These are phyloP conservation scores for Mytilinidion resinicola DNA, from an alignment of 495 filamentous ascomycete species.

Conservation along the genomic window DNA sequence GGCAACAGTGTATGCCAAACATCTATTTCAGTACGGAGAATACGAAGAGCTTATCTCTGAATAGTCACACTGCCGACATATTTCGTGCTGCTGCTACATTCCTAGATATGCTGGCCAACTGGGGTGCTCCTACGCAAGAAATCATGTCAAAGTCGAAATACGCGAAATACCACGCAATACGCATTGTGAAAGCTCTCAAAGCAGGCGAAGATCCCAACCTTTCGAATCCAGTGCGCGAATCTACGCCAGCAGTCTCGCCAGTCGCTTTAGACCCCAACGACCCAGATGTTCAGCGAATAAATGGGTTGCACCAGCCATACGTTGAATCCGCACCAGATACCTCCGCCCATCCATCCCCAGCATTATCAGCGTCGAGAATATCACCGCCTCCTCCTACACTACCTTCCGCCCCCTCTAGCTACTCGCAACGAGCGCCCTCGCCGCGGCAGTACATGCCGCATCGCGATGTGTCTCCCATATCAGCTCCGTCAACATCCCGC, in stretches of 20 bases:
- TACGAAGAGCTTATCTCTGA: background rate
- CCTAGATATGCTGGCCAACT: slow-evolving; percentile 79
- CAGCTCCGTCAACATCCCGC: slow-evolving; percentile 21
- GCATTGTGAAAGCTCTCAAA: slow-evolving; percentile 85
- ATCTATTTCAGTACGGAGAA: too few relatives aligned
- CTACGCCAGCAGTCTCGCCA: slow-evolving; percentile 34
- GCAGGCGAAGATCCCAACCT: slow-evolving; percentile 89
- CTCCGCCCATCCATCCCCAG: slow-evolving; percentile 46
- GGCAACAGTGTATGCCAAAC: slow-evolving; percentile 62
- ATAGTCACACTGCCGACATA: slow-evolving; percentile 85
- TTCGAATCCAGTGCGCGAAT: slow-evolving; percentile 64
- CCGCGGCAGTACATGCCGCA: slow-evolving; percentile 23
- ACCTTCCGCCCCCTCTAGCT: slow-evolving; percentile 12
- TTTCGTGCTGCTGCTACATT: slow-evolving; percentile 89
- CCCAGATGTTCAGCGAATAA: slow-evolving; percentile 54
- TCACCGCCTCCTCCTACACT: slow-evolving; percentile 16
- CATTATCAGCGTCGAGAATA: slow-evolving; percentile 14
- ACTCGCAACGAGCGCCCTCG: slow-evolving; percentile 6
- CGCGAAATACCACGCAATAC: slow-evolving; percentile 89
- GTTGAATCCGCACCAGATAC: slow-evolving; percentile 24
- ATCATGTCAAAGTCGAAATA: slow-evolving; percentile 84
- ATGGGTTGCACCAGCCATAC: slow-evolving; percentile 36
- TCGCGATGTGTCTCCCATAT: slow-evolving; percentile 40
- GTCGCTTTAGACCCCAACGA: slow-evolving; percentile 51
- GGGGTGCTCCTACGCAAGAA: slow-evolving; percentile 69